Base-by-base conservation (phyloP, 768 basidiomycete genomes). In the Cystoderma amianthinum region DNA sequence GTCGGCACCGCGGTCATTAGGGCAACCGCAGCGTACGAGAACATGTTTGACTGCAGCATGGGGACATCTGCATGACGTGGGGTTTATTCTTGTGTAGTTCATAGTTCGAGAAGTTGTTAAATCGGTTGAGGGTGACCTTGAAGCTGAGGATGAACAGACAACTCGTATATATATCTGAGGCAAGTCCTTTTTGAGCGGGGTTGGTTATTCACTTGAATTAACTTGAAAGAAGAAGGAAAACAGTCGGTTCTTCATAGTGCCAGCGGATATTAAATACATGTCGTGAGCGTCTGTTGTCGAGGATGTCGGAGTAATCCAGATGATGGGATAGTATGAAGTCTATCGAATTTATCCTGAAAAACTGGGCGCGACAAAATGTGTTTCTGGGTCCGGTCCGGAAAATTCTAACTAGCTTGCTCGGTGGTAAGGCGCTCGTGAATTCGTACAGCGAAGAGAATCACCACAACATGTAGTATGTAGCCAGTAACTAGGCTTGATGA, bases 21-120 rank as follows among this genome's bases (percentile, higher is more conserved):
- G 53, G 39, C 64, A 65, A 5, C 61, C 61, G 45, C 64, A 64
- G 34, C 62, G 59, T n/a, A 58, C 47, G 34, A 57, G 50, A 42
- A 50, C 61, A 42, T 65, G 63, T 15, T 36, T 48, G 5, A 43
- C 38, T 6, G 51, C 44, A 9, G 33, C 23, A 30, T 57, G 49
- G 10, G 44, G 25, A 46, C 59, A 61, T 18, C 46, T 42, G 45
- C 52, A 55, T 6, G 43, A 43, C 11, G 41, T 33, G 39, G 22
- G 37, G 12, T 41, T 22, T 13, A 18, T 18, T 36, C 4, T 39
- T 20, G 28, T 9, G 9, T 9, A 9, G 15, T 9, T 30, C 10
- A 15, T 9, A 30, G 28, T 30, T 30, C 10, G 28, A 15, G 28
- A 15, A 9, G 28, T 15, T 30, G 15, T 30, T 9, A 30, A 30